Evolutionary conservation across 1,284 basidiomycete species (phyloP).

Genomic region (Abortiporus biennis): DNA sequence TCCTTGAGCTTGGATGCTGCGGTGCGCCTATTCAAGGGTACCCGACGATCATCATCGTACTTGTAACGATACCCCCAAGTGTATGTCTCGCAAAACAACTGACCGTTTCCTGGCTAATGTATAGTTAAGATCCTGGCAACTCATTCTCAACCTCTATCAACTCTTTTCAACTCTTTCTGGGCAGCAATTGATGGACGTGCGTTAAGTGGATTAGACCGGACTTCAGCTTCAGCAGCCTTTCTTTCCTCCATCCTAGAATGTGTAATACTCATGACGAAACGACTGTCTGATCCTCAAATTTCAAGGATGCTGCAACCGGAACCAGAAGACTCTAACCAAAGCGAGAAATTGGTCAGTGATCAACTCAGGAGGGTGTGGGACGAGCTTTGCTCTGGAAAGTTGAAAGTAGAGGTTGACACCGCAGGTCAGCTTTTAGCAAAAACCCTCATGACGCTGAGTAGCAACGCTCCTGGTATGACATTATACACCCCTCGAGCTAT

Average conservation of each 20-base stretch:
- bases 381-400: slow-evolving; percentile 31
- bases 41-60: slow-evolving; percentile 67
- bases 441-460: slow-evolving; percentile 35
- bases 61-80: slow-evolving; percentile 71
- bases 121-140: slow-evolving; percentile 11
- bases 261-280: slow-evolving; percentile 47
- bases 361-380: slow-evolving; percentile 47
- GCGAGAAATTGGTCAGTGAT: slow-evolving; percentile 30
- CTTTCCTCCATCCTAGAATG: slow-evolving; percentile 68
- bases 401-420: slow-evolving; percentile 42
- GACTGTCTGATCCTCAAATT: slow-evolving; percentile 24
- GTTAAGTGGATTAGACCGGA: slow-evolving; percentile 46
- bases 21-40: slow-evolving; percentile 75
- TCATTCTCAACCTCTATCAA: slow-evolving; percentile 25
- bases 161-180: slow-evolving; percentile 76
- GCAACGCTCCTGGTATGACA: slow-evolving; percentile 36
- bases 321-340: slow-evolving; percentile 13
- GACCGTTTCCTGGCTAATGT: neutral
- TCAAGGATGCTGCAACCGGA: slow-evolving; percentile 10
- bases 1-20: slow-evolving; percentile 69
- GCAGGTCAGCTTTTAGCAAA: slow-evolving; percentile 41
- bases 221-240: slow-evolving; percentile 53
- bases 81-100: slow-evolving; percentile 30
- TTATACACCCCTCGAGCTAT: neutral
- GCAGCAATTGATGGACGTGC: slow-evolving; percentile 64